Evolutionary conservation across 2,329 filamentous ascomycete genomes (phyloP).

Genomic region (Arthrobotrys conoides): DNA sequence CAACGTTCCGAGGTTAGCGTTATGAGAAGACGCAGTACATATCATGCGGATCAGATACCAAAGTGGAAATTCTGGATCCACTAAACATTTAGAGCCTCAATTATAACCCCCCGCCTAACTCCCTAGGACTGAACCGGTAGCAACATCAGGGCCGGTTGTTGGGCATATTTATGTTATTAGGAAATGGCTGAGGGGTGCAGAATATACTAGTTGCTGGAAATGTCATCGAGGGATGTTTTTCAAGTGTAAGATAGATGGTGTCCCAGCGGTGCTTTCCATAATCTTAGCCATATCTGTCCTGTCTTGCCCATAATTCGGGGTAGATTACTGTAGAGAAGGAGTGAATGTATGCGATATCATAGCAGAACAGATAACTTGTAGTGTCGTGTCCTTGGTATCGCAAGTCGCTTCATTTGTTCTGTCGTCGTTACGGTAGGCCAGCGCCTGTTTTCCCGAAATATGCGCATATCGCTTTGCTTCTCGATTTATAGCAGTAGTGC

Average conservation of each 20-base stretch:
- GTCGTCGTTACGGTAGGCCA: conserved; percentile 20
- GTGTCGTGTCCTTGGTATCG: background rate
- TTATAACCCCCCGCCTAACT: conserved; percentile 9
- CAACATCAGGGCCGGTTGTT: conserved; percentile 2
- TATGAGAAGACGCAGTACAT: conserved; percentile 46
- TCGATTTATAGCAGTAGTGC: conserved; percentile 82
- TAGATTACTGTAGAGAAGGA: background rate
- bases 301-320: background rate
- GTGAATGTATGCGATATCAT: background rate
- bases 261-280: conserved; percentile 32
- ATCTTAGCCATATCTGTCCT: background rate
- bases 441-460: conserved; percentile 50
- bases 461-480: conserved; percentile 56
- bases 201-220: conserved; percentile 30
- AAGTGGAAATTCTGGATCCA: background rate
- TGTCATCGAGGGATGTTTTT: conserved; percentile 14
- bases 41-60: conserved; percentile 1
- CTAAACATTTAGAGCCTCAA: conserved; percentile 65
- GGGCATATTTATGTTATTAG: conserved; percentile 7
- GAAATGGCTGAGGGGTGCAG: conserved; percentile 17
- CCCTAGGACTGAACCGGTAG: background rate
- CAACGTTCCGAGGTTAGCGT: conserved; percentile 59
- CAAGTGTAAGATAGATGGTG: conserved; percentile 30
- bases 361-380: background rate
- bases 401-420: background rate